Evolutionary conservation across 208 protist genomes (phyloP).

Genomic region (Leishmania braziliensis): DNA sequence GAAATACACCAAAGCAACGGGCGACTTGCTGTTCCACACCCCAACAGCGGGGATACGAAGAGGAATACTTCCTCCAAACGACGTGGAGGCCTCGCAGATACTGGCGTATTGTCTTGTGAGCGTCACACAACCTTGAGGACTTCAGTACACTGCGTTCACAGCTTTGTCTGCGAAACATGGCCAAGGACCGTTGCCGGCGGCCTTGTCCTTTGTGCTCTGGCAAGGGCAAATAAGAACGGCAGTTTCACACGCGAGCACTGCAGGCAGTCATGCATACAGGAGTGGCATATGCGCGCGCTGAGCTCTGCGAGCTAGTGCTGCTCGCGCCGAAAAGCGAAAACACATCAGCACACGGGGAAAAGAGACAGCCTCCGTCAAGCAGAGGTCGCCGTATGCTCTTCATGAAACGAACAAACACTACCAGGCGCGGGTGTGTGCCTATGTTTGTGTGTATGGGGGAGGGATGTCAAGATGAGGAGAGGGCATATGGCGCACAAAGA

Average conservation of each 20-base stretch:
- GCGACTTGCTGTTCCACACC: background rate
- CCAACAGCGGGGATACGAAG: background rate
- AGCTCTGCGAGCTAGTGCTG: background rate
- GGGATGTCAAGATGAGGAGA: background rate
- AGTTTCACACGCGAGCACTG: background rate
- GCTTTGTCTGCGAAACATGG: background rate
- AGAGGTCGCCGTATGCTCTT: background rate
- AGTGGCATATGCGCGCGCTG: background rate
- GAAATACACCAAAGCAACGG: background rate
- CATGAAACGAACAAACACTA: background rate
- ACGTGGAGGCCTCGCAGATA: background rate
- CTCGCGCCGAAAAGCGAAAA: background rate
- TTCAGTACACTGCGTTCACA: background rate
- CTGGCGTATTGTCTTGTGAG: background rate
- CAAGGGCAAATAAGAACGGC: background rate
- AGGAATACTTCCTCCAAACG: conserved; percentile 8
- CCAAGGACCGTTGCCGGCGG: background rate
- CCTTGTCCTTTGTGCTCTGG: background rate
- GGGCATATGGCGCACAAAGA: background rate
- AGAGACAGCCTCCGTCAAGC: background rate
- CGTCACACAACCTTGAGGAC: background rate
- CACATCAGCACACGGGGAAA: background rate
- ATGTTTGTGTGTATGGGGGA: background rate
- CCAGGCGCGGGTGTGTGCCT: background rate
- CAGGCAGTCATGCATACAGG: background rate